These are phyloP conservation scores for Hawksworthiomyces lignivorus DNA, from an alignment of 2,329 filamentous ascomycete species.

Conservation along the genomic window DNA sequence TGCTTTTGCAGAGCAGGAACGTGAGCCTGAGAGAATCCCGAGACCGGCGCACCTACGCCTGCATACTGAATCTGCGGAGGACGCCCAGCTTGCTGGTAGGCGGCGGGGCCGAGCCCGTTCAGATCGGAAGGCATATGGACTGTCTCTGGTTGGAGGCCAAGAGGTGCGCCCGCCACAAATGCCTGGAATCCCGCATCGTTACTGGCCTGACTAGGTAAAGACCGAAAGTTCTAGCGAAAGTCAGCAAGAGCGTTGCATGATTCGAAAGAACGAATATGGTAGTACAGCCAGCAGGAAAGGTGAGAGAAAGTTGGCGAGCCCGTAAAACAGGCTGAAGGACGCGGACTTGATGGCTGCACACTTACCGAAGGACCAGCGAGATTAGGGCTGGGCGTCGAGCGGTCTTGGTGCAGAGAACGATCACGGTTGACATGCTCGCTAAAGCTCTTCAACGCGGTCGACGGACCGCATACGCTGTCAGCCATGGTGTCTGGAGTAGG, in stretches of 20 bases:
- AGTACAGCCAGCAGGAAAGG: too few relatives aligned
- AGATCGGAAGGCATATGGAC: constrained; percentile 5
- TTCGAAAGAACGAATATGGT: too few relatives aligned
- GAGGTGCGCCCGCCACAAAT: constrained; percentile 9
- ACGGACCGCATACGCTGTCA: constrained; percentile 58
- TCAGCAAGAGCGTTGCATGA: too few relatives aligned
- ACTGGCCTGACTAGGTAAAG: constrained; percentile 1
- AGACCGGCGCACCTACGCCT: too few relatives aligned
- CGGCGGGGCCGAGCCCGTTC: neutral
- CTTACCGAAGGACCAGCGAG: constrained; percentile 18
- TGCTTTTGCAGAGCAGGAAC: too few relatives aligned
- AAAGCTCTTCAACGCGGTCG: constrained; percentile 61
- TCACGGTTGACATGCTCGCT: constrained; percentile 63
- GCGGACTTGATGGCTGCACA: too few relatives aligned
- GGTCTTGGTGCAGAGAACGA: constrained; percentile 66
- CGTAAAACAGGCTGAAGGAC: too few relatives aligned
- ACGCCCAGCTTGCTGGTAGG: neutral
- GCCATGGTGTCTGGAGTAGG: too few relatives aligned
- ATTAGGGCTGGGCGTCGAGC: constrained; percentile 29
- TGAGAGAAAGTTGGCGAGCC: too few relatives aligned
- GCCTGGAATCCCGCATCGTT: constrained; percentile 12
- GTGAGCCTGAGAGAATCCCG: too few relatives aligned
- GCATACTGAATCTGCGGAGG: neutral
- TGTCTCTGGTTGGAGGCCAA: neutral
- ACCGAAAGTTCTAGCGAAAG: constrained; percentile 16